Percentiles rank a stretch among this genome's conserved stretches.
Evolutionary conservation across 1,284 basidiomycete genomes (phyloP).

Genomic region (Coniophora puteana): DNA sequence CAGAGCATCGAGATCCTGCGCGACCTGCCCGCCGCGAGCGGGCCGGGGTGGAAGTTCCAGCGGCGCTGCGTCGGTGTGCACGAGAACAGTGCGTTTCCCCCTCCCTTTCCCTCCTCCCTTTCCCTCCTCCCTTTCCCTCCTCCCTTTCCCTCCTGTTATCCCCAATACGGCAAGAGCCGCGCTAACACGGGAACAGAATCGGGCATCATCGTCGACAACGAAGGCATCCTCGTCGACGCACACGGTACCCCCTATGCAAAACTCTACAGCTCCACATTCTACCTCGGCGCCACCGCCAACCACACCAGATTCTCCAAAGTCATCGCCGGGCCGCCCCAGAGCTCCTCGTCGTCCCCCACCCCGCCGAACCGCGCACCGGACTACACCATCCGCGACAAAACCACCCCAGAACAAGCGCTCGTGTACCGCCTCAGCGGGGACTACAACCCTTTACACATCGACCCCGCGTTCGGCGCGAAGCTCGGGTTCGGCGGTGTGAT

Average conservation of each 20-base stretch:
- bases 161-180: not conserved
- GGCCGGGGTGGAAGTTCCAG: conserved; percentile 63
- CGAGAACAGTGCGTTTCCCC: conserved; percentile 69
- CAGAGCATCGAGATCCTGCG: conserved; percentile 74
- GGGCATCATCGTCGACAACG: conserved; percentile 70
- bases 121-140: too few species aligned
- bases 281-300: conserved; percentile 71
- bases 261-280: conserved; percentile 70
- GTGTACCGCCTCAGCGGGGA: conserved; percentile 80
- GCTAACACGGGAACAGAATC: conserved; percentile 45
- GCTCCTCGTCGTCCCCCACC: conserved; percentile 62
- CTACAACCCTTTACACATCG: conserved; percentile 84
- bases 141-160: too few species aligned
- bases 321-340: conserved; percentile 63
- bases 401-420: conserved; percentile 71
- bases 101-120: too few species aligned
- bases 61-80: conserved; percentile 59
- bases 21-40: conserved; percentile 62
- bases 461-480: conserved; percentile 65
- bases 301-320: conserved; percentile 65
- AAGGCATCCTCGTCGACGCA: conserved; percentile 60
- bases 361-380: conserved; percentile 69
- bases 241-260: conserved; percentile 64
- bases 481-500: conserved; percentile 80
- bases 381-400: conserved; percentile 66